Percentiles rank a stretch among this genome's conserved stretches.
Conservation (phyloP, 441 rosid genomes). For the Biscutella laevigata region DNA sequence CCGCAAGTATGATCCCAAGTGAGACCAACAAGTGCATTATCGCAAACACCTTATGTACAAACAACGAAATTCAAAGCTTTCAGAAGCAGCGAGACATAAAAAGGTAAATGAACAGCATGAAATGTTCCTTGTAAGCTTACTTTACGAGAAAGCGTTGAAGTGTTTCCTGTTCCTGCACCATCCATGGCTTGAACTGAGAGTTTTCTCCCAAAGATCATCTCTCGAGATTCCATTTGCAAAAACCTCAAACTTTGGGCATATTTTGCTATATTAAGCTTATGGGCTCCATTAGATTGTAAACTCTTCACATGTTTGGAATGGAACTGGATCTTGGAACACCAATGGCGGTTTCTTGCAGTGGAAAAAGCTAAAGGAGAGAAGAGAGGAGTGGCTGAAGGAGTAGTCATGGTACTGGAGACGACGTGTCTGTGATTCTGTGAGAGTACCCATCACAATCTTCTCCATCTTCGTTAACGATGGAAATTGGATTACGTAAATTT, state of each 20-base stretch:
- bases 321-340: conserved; percentile 13
- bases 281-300: conserved; percentile 23
- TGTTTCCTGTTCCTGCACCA: conserved; percentile 33
- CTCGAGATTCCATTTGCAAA: conserved; percentile 35
- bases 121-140: conserved; percentile 28
- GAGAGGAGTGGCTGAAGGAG: conserved; percentile 26
- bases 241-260: conserved; percentile 28
- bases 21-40: conserved; percentile 59
- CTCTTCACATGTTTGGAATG: not conserved
- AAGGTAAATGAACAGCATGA: not conserved
- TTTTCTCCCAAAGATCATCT: conserved; percentile 20
- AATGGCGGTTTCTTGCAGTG: conserved; percentile 8
- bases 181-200: conserved; percentile 35
- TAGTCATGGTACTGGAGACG: conserved; percentile 37
- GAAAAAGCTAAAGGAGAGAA: conserved; percentile 23
- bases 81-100: not conserved
- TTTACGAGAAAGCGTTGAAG: conserved; percentile 39
- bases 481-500: conserved; percentile 19
- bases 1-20: conserved; percentile 69
- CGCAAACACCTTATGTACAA: conserved; percentile 44
- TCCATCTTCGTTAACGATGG: not conserved
- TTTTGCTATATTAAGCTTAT: conserved; percentile 6
- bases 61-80: not conserved
- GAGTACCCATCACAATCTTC: conserved; percentile 21
- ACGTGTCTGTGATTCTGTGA: conserved; percentile 18